phyloP scores from a whole-genome alignment of 371 early-diverging fungal species.

The Lichtheimia ornata region DNA sequence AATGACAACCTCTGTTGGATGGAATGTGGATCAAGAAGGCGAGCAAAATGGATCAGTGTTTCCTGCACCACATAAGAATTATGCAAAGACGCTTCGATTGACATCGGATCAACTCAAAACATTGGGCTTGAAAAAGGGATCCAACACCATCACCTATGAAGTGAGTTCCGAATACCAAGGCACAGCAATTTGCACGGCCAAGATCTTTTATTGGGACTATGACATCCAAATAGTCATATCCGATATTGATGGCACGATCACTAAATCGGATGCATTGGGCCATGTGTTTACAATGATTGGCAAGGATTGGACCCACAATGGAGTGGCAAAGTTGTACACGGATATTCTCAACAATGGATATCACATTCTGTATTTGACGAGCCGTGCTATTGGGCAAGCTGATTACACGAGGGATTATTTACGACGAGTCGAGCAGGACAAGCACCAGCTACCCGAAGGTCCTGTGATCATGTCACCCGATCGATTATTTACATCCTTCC shows the following conservation, averaged over 20 bases:
- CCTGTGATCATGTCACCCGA: slow-evolving; percentile 98
- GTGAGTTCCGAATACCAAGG: slow-evolving; percentile 79
- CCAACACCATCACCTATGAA: slow-evolving; percentile 90
- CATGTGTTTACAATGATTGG: slow-evolving; percentile 98
- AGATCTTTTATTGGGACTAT: slow-evolving; percentile 89
- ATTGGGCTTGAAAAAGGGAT: slow-evolving; percentile 83
- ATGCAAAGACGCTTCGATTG: slow-evolving; percentile 88
- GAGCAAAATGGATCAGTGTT: too few species aligned
- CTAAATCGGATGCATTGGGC: slow-evolving; percentile 97
- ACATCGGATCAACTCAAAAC: slow-evolving; percentile 89
- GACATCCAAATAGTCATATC: slow-evolving; percentile 93
- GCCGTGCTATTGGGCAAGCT: slow-evolving; percentile 96
- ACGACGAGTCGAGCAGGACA: slow-evolving; percentile 86
- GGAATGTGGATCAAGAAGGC: slow-evolving; percentile 30
- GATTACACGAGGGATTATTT: slow-evolving; percentile 93
- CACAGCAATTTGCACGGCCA: slow-evolving; percentile 77
- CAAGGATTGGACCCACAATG: slow-evolving; percentile 98
- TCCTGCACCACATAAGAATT: slow-evolving; percentile 40
- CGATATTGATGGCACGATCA: slow-evolving; percentile 99
- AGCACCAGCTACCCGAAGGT: slow-evolving; percentile 92
- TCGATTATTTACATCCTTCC: slow-evolving; percentile 91
- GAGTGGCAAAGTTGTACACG: slow-evolving; percentile 96
- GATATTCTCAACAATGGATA: slow-evolving; percentile 96
- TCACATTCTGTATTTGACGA: slow-evolving; percentile 95
- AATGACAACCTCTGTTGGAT: slow-evolving; percentile 44